Evolutionary conservation across 495 filamentous ascomycete genomes (phyloP).

Genomic region (Tuber umbilicatum): DNA sequence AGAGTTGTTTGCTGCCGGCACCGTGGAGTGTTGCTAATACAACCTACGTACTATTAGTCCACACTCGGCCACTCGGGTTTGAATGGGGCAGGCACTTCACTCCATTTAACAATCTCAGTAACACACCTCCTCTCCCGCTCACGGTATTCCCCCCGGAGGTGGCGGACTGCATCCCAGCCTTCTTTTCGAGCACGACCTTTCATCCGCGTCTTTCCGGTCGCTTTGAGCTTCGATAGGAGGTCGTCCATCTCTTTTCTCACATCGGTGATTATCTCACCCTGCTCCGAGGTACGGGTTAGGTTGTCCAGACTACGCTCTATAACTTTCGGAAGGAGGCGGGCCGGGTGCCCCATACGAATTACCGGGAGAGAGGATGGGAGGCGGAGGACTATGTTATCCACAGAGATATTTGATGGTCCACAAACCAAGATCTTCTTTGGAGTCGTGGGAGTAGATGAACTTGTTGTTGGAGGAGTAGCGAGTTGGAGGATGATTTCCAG

Average conservation of each 20-base stretch:
- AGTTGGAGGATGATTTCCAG: conserved; percentile 92
- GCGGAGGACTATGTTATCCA: conserved; percentile 98
- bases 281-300: conserved; percentile 84
- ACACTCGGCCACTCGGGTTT: too few relatives aligned
- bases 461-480: conserved; percentile 45
- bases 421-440: conserved; percentile 78
- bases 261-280: conserved; percentile 82
- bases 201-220: conserved; percentile 46
- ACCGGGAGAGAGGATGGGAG: conserved; percentile 76
- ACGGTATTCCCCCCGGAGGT: conserved; percentile 79
- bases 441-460: conserved; percentile 39
- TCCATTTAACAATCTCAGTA: conserved; percentile 61
- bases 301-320: conserved; percentile 85
- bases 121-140: conserved; percentile 78
- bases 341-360: conserved; percentile 86
- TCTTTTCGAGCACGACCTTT: conserved; percentile 70
- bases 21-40: conserved; percentile 91
- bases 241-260: conserved; percentile 87
- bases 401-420: conserved; percentile 90
- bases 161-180: conserved; percentile 78
- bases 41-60: conserved; percentile 45
- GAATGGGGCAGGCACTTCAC: conserved; percentile 46
- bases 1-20: conserved; percentile 77
- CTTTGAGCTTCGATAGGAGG: conserved; percentile 86
- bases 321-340: conserved; percentile 80